Conservation (phyloP, 805 yeast genomes). For the Nakazawaea anatomiae region DNA sequence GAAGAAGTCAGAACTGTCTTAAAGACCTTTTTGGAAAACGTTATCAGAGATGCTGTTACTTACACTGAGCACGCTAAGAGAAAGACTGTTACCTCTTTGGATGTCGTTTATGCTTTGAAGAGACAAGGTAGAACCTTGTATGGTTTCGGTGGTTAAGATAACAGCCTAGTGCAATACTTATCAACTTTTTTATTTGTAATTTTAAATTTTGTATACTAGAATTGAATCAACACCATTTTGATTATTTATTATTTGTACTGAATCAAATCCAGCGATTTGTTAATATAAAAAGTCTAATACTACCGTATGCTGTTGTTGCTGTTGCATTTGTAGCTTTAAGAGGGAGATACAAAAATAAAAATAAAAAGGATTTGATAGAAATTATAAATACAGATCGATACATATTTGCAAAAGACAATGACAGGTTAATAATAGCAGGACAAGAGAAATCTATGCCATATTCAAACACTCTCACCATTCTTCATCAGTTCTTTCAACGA, state of each 20-base stretch:
- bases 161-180: constrained; percentile 12
- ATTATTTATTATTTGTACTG: not conserved
- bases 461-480: not conserved
- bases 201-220: constrained; percentile 9
- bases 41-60: constrained; percentile 98
- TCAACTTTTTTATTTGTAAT: not conserved
- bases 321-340: too few species aligned
- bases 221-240: not conserved
- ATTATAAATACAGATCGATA: too few species aligned
- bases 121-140: constrained; percentile 99
- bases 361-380: too few species aligned
- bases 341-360: too few species aligned
- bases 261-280: too few species aligned
- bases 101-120: constrained; percentile 98
- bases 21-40: constrained; percentile 92
- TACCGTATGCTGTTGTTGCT: too few species aligned
- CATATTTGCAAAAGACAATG: too few species aligned
- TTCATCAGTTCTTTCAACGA: not conserved
- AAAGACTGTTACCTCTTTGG: constrained; percentile 98
- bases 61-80: constrained; percentile 99
- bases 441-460: too few species aligned
- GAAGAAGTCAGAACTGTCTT: constrained; percentile 98
- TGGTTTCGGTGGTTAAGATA: constrained; percentile 96
- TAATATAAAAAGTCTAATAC: too few species aligned
- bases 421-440: too few species aligned